Evolutionary conservation across 495 filamentous ascomycete species (phyloP).

Genomic region (Xylaria flabelliformis): DNA sequence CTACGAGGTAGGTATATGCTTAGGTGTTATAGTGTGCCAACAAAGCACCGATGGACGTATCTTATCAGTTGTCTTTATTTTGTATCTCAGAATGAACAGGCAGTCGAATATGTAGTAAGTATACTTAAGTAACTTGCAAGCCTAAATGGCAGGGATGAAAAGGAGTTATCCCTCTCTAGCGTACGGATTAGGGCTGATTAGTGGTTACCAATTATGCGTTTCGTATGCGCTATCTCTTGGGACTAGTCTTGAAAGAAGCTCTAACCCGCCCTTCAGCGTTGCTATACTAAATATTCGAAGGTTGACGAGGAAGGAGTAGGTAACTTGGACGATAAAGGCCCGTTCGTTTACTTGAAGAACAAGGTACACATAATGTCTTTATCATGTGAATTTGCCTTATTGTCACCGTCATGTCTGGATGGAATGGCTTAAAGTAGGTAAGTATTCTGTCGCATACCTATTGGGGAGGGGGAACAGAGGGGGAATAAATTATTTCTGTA

Average conservation of each 20-base stretch:
- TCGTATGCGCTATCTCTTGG: not conserved
- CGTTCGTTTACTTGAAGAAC: too few species aligned
- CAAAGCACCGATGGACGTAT: not conserved
- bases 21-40: not conserved
- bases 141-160: not conserved
- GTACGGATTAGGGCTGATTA: not conserved
- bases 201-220: not conserved
- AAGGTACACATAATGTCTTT: not conserved
- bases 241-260: not conserved
- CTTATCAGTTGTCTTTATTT: not conserved
- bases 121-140: too few species aligned
- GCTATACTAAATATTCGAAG: too few species aligned
- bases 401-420: not conserved
- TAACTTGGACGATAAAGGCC: not conserved
- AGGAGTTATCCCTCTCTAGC: not conserved
- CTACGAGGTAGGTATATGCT: not conserved
- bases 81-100: not conserved
- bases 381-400: not conserved
- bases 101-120: not conserved
- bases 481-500: not conserved
- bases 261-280: not conserved
- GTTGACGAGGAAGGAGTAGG: not conserved
- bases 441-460: not conserved
- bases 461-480: not conserved
- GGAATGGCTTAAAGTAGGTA: not conserved